Base-by-base conservation (phyloP, 331 rosid species). In the Quercus tomentella region DNA sequence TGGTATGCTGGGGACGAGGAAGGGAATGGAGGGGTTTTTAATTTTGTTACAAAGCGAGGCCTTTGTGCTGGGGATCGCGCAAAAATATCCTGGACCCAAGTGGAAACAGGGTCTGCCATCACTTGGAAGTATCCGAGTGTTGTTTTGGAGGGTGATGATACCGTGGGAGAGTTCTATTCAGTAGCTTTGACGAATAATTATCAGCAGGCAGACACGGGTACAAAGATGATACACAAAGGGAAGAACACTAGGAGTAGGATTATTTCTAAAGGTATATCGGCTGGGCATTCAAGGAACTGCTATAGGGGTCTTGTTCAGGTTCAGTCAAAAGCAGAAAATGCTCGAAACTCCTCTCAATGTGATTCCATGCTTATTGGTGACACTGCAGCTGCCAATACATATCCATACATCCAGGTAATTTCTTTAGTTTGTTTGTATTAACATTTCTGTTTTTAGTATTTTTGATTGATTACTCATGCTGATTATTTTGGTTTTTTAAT, bases 361-460 rank as follows among this genome's bases (percentile, higher is more conserved):
- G 98, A 94, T 84, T 94, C 98, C 17, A 92, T 94, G 97, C 98
- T 94, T 61, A 94, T 94, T 73, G 98, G 98, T 41, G 98, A 94
- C 75, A 84, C 10, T 18, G 98, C 97, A 7, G 98, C 97, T n/a
- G 98, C 98, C 73, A 94, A 94, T 84, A 94, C 98, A 15, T 94
- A 92, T 75, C 98, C 97, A 1, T 92, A 91, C 75, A 92, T 94
- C 62, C 97, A 92, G 97, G 98, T 92, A 87, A 37, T 56, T 35
- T 65, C 7, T 63, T 30, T 8, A 28, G 25, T 58, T 23, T 79
- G 45, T 61, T 55, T 20, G 5, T 33, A 18, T 73, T 26, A 18
- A 18, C 3, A 10, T 76, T 56, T 79, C 7, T 70, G 23, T 71
- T 55, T 4, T 71, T 80, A 69, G 35, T 84, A 57, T 18, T 33